Evolutionary conservation across 179 eudicot genomes (phyloP), one percentile per base, ranked within the genome.

Genomic region (Beta lomatogona): DNA sequence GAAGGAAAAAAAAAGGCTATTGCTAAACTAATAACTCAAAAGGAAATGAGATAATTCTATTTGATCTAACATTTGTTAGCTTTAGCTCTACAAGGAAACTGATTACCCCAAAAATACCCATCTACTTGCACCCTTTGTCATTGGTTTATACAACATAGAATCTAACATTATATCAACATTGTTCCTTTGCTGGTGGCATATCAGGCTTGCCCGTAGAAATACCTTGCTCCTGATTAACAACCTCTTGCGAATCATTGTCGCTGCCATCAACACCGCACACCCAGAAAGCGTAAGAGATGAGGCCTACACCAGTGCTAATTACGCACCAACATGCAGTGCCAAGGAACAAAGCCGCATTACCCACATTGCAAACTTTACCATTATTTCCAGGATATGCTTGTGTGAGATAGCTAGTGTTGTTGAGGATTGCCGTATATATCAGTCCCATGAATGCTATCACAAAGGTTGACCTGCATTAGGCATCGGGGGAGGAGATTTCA

Each of bases 291-390:
- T 73, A 73, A 16, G 78, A 63, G 22, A 14, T 31, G 6, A 80
- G 71, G 14, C 53, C 67, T 31, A 80, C 36, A 50, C 73, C 1
- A 15, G 60, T 36, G 21, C 53, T 73, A 50, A 80, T 80, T 28
- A 80, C 21, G 41, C 83, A 73, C 78, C 83, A 80, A 63, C 73
- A 14, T 3, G 78, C 78, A 19, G 52, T 19, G 2, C 83, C 83
- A 0, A 80, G 14, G 45, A 73, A 80, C 14, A 73, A 63, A 3
- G 28, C 2, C 15, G 73, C 78, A 13, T 13, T 73, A 7, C 55
- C 78, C 1, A 36, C 11, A 16, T 63, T 4, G 41, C 83, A 80
- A 1, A 50, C 44, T 1, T 48, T 60, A n/a, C 28, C 64, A 6
- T 57, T 57, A 1, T 18, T 18, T 3, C 63, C 71, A 14, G 45